Evolutionary conservation across 2,329 filamentous ascomycete genomes (phyloP), one percentile per base, ranked within the genome.

Genomic region (Aspergillus eucalypticola): DNA sequence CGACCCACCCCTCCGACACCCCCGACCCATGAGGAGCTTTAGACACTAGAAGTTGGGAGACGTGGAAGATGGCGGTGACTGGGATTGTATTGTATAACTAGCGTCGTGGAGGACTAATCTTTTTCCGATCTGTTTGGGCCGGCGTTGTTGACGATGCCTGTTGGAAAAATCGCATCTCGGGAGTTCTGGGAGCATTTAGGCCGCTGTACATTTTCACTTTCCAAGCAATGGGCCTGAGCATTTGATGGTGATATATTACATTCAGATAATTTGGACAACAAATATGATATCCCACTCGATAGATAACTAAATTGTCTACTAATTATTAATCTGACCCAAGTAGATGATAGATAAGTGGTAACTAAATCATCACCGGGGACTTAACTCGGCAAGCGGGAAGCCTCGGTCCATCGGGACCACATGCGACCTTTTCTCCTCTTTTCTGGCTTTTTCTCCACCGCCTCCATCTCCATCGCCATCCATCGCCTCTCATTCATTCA

Each of bases 1-100:
- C 59, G 57, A 17, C 72, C 71, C 19, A 25, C 48, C 6, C 41
- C 17, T 21, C 21, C 39, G 13, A 70, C 60, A 42, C 41, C 17
- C 21, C 21, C 39, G 10, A 70, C 60, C 41, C 66, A 73, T 42
- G 76, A 81, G 64, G 81, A 83, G 64, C 68, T 35, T 11, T 35
- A 35, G 32, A 29, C 27, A 10, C 8, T 82, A 60, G 81, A 66
- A 71, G 17, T 35, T 41, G 46, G 58, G 23, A 8, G 39, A 38
- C 15, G 19, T 55, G 19, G 25, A 42, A 29, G 29, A 35, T 52
- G 21, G 35, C 49, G 41, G 39, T 17, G 38, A 8, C 23, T 55
- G 23, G 57, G 50, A 38, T 29, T 60, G 50, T 53, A 54, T 39
- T 41, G 51, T 23, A 13, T 17, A 27, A 17, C 25, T 50, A 50